A percentile compares a stretch with the other conserved stretches of the same genome.
Evolutionary conservation across 495 filamentous ascomycete genomes (phyloP).

Genomic region (Neurospora sp.): DNA sequence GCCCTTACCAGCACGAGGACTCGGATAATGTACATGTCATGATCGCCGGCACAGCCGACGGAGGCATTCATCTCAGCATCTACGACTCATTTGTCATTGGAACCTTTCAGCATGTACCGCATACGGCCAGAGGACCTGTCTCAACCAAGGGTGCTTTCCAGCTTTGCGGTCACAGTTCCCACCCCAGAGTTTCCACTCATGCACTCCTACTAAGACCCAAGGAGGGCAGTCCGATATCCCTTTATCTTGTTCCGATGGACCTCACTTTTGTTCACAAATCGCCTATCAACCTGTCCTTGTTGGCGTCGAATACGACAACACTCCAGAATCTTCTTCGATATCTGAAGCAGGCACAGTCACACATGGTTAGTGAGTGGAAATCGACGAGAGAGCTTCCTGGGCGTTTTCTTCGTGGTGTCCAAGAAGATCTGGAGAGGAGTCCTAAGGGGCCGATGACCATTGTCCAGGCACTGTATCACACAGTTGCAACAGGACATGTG

Average conservation of each 20-base stretch:
- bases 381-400: constrained; percentile 69
- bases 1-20: constrained; percentile 48
- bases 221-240: constrained; percentile 15
- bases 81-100: constrained; percentile 88
- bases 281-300: constrained; percentile 66
- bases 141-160: constrained; percentile 16
- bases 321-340: constrained; percentile 80
- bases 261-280: constrained; percentile 72
- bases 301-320: constrained; percentile 79
- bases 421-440: constrained; percentile 47
- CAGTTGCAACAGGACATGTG: constrained; percentile 77
- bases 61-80: constrained; percentile 71
- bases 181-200: constrained; percentile 67
- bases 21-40: constrained; percentile 73
- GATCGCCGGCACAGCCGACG: constrained; percentile 66
- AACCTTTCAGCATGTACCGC: constrained; percentile 37
- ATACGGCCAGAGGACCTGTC: not conserved
- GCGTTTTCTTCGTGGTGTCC: constrained; percentile 64
- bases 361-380: constrained; percentile 72
- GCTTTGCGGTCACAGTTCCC: constrained; percentile 55
- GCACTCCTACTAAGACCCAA: constrained; percentile 48
- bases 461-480: constrained; percentile 70
- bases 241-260: constrained; percentile 68
- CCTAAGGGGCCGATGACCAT: constrained; percentile 38
- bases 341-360: constrained; percentile 61